These are phyloP conservation scores for Azolla pinnata DNA, from an alignment of 75 land plant genomes.

Conservation along the genomic window DNA sequence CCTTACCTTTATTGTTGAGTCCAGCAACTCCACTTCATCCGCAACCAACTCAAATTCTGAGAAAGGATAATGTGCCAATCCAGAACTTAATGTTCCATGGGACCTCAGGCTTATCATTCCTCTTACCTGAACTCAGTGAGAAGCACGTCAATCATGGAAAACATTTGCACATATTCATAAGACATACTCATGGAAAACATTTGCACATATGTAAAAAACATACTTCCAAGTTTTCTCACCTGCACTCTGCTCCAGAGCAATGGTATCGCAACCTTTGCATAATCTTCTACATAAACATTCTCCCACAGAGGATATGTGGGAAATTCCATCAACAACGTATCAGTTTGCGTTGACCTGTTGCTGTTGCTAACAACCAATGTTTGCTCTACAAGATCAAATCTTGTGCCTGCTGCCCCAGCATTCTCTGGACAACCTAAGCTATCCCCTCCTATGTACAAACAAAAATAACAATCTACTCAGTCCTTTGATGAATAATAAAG, in stretches of 20 bases:
- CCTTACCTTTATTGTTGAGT: slow-evolving; percentile 61
- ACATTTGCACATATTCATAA: too few species aligned
- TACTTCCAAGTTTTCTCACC: too few species aligned
- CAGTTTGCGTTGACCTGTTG: slow-evolving; percentile 73
- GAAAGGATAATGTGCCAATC: slow-evolving; percentile 70
- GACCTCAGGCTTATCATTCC: slow-evolving; percentile 56
- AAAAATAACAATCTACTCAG: not conserved
- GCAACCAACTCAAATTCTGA: slow-evolving; percentile 95
- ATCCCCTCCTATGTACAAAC: slow-evolving; percentile 54
- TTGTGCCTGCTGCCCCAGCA: slow-evolving; percentile 88
- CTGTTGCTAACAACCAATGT: slow-evolving; percentile 65
- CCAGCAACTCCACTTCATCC: slow-evolving; percentile 87
- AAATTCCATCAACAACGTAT: slow-evolving; percentile 79
- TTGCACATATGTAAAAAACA: too few species aligned
- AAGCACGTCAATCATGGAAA: too few species aligned
- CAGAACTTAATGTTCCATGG: slow-evolving; percentile 76
- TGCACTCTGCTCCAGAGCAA: slow-evolving; percentile 96
- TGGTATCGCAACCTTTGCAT: slow-evolving; percentile 79
- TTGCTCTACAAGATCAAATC: slow-evolving; percentile 68
- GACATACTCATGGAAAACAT: too few species aligned
- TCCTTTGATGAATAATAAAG: too few species aligned
- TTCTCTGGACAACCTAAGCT: slow-evolving; percentile 80
- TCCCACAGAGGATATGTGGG: slow-evolving; percentile 85
- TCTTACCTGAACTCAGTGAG: slow-evolving; percentile 44
- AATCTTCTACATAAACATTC: slow-evolving; percentile 59